Conservation (phyloP, 1,139 yeast genomes). For the Protomyces inundatus region DNA sequence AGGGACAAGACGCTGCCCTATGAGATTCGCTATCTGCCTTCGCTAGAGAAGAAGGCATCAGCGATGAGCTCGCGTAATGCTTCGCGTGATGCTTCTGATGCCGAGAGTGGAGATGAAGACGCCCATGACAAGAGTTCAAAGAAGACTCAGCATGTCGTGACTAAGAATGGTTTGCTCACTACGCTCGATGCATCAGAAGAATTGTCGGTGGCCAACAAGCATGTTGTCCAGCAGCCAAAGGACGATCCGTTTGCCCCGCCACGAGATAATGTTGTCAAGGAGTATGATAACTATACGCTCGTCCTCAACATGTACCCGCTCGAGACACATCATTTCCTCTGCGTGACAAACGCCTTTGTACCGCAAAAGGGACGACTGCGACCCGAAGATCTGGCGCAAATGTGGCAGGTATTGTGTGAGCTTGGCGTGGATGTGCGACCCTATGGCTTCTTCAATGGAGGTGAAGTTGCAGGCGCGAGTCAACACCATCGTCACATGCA, state of each 20-base stretch:
- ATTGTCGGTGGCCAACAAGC: not conserved
- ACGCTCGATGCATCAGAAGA: not conserved
- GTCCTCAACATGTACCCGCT: conserved; percentile 21
- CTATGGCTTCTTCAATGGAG: conserved; percentile 25
- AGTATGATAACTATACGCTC: conserved; percentile 5
- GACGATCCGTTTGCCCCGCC: conserved; percentile 22
- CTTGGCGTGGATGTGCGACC: not conserved
- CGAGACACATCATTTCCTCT: conserved; percentile 11
- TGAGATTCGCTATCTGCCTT: conserved; percentile 17
- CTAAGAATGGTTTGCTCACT: not conserved
- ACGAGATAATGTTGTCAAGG: conserved; percentile 16
- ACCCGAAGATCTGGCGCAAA: conserved; percentile 2
- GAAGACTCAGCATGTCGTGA: not conserved
- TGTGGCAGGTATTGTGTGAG: not conserved
- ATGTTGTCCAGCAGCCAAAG: not conserved
- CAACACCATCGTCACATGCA: conserved; percentile 23
- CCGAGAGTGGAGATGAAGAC: conserved; percentile 1
- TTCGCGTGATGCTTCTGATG: conserved; percentile 1
- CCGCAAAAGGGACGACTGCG: conserved; percentile 17
- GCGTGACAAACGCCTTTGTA: conserved; percentile 17
- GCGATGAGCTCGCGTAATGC: conserved; percentile 3
- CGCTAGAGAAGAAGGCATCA: conserved; percentile 12
- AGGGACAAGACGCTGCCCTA: not conserved
- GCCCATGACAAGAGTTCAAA: not conserved
- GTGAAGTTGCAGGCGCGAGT: conserved; percentile 15